Evolutionary conservation across 345 rosid genomes (phyloP).

Genomic region (Zanthoxylum bungeanum): DNA sequence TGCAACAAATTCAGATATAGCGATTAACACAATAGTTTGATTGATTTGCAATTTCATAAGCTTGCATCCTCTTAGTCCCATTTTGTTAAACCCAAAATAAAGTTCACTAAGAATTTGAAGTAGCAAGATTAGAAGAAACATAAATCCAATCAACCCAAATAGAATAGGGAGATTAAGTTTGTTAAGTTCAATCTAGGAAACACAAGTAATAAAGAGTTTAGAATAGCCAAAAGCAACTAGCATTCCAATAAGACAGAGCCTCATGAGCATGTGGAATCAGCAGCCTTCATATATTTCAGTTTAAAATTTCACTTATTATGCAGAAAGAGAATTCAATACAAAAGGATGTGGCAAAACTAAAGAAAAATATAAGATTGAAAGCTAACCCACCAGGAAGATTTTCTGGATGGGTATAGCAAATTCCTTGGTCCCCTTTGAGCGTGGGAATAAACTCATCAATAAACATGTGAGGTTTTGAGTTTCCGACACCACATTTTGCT

Average conservation of each 20-base stretch:
- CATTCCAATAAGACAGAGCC: neutral
- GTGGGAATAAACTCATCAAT: conserved; percentile 73
- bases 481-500: conserved; percentile 68
- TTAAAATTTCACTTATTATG: neutral
- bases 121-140: neutral
- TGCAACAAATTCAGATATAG: conserved; percentile 23
- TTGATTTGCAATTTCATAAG: neutral
- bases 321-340: neutral
- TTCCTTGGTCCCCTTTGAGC: conserved; percentile 62
- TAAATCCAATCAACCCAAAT: neutral
- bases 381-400: conserved; percentile 74
- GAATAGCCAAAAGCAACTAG: neutral
- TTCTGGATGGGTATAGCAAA: conserved; percentile 88
- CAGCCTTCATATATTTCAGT: neutral
- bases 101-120: neutral
- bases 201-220: neutral
- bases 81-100: neutral
- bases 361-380: neutral
- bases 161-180: neutral
- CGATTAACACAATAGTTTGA: neutral
- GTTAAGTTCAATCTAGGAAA: neutral
- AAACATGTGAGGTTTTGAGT: conserved; percentile 45
- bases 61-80: neutral
- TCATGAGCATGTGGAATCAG: neutral
- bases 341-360: neutral